A percentile compares a stretch with the other conserved stretches of the same genome.
phyloP scores from a whole-genome alignment of 2,329 filamentous ascomycete genomes.

The Calonectria pauciramosa region DNA sequence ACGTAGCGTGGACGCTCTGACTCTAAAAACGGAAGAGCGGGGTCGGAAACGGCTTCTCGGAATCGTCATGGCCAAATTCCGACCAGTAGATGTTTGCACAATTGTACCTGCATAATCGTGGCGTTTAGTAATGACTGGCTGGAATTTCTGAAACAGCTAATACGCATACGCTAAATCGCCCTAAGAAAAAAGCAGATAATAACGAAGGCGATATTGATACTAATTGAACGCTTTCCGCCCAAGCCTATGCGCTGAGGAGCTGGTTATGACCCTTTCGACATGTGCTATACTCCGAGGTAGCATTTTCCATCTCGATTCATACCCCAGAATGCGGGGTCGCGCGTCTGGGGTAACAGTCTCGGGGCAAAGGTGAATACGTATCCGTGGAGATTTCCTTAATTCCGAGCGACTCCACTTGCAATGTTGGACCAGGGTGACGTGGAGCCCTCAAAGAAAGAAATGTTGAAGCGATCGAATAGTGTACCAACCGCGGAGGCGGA shows the following conservation, averaged over 20 bases:
- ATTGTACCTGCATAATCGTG: neutral
- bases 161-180: neutral
- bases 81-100: neutral
- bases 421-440: neutral
- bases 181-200: neutral
- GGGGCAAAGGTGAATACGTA: neutral
- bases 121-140: neutral
- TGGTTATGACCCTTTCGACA: neutral
- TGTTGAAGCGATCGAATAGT: neutral
- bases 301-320: neutral
- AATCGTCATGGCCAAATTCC: neutral
- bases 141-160: neutral
- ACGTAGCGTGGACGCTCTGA: neutral
- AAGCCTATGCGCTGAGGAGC: neutral
- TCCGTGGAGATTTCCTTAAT: neutral
- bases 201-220: neutral
- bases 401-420: neutral
- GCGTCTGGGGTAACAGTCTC: neutral
- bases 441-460: neutral
- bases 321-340: neutral
- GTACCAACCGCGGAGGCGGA: neutral
- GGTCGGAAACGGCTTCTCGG: constrained; percentile 7
- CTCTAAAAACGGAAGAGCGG: neutral
- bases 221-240: neutral
- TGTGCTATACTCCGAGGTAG: neutral